Evolutionary conservation across 331 rosid species (phyloP).

Genomic region (Telfairia occidentalis): DNA sequence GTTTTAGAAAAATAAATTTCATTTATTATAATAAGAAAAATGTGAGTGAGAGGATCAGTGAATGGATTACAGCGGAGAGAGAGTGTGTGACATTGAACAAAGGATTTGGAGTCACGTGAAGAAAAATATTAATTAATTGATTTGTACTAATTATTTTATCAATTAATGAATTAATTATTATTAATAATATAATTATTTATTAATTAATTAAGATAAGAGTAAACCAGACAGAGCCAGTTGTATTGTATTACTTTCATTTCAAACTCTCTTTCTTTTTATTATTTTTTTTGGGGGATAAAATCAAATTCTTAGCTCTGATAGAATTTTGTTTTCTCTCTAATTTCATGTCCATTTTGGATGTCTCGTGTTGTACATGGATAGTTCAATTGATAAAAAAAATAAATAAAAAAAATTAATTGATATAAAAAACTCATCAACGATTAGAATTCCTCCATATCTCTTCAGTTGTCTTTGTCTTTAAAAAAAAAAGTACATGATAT

Average conservation of each 20-base stretch:
- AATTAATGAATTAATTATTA: neutral
- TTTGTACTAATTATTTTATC: neutral
- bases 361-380: no score
- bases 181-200: neutral
- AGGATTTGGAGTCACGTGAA: slow-evolving; percentile 12
- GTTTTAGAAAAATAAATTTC: neutral
- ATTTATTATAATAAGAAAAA: neutral
- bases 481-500: neutral
- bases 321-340: neutral
- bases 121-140: neutral
- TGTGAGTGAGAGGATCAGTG: neutral
- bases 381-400: neutral
- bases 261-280: neutral
- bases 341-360: neutral
- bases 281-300: neutral
- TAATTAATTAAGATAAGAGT: neutral
- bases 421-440: neutral
- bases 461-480: neutral
- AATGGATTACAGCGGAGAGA: slow-evolving; percentile 5
- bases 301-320: neutral
- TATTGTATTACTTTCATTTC: neutral
- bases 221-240: neutral
- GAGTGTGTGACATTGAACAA: neutral
- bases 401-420: neutral
- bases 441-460: neutral